Percentiles rank a stretch among this genome's conserved stretches.
phyloP scores from a whole-genome alignment of 225 moss, liverwort and hornwort species.

The Lunularia cruciata region DNA sequence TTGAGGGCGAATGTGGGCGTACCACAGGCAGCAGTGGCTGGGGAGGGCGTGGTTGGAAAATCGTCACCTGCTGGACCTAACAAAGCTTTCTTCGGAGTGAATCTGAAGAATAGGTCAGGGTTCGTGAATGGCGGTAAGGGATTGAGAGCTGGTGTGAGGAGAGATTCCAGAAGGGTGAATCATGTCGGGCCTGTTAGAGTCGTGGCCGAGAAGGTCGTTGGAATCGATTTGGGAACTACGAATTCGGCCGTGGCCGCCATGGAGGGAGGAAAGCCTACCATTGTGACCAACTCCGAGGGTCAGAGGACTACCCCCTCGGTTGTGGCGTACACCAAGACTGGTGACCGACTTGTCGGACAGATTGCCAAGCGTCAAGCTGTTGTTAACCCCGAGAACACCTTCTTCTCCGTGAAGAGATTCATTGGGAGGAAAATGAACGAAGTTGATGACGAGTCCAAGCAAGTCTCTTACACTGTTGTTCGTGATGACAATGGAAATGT shows the following conservation, averaged over 20 bases:
- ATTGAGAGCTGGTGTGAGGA: constrained; percentile 59
- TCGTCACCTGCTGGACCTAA: constrained; percentile 36
- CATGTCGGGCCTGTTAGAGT: constrained; percentile 70
- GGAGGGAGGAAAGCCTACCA: constrained; percentile 98
- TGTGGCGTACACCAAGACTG: constrained; percentile 91
- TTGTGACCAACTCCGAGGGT: constrained; percentile 92
- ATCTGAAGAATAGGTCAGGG: constrained; percentile 56
- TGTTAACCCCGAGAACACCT: constrained; percentile 90
- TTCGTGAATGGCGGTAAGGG: constrained; percentile 56
- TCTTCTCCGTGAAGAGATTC: constrained; percentile 95
- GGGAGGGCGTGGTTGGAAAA: constrained; percentile 20
- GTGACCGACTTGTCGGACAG: constrained; percentile 85
- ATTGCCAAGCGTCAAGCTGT: constrained; percentile 99
- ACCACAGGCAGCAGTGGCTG: constrained; percentile 11
- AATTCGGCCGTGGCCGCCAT: constrained; percentile 98
- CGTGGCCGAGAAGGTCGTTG: constrained; percentile 95
- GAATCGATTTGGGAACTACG: constrained; percentile 93
- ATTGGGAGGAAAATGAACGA: constrained; percentile 90
- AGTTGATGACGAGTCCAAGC: constrained; percentile 85
- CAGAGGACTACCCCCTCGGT: constrained; percentile 90
- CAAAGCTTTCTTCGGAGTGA: constrained; percentile 77
- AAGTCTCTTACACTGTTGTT: constrained; percentile 86
- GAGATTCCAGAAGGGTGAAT: constrained; percentile 21
- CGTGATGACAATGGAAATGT: constrained; percentile 84
- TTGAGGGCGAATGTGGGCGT: constrained; percentile 32